Evolutionary conservation across 176 grass and related monocot species (phyloP), one percentile per base, ranked within the genome.

Genomic region (Dendrocalamus sinicus): DNA sequence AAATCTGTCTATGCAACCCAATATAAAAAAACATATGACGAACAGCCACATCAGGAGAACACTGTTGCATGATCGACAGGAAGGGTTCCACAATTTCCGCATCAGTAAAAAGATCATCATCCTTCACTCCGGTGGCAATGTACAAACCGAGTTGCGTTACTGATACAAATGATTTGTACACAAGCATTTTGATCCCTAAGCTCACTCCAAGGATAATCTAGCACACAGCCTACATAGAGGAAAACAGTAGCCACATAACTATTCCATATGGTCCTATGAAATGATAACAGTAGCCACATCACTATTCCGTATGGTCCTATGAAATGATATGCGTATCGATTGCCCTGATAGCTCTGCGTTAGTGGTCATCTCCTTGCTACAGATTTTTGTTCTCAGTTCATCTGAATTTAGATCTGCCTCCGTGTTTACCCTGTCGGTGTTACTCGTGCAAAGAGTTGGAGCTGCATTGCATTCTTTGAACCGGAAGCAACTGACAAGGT

Each of bases 401-500:
- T 89, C 64, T 1, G 63, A 41, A 60, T 81, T 67, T 37, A 3
- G 69, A 70, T 88, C 83, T 44, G 23, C 65, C 17, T 83, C 81
- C 22, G 46, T 35, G 17, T 84, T 84, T 40, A 28, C 61, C n/a
- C 19, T 88, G 40, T 66, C 16, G 0, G 54, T 5, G 76, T 81
- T 80, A 19, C 67, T 73, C 7, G 4, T 20, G 78, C 30, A 45
- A 55, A 55, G 85, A 30, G 63, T 75, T 76, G 81, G 77, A 67
- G 55, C 22, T 13, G 72, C 77, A 19, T 65, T 68, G 66, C 93
- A 99, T 88, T 96, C 90, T 78, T 88, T 81, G 23, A 91, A 94
- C 46, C 92, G 84, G 90, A 91, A 99, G 77, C 96, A 96, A 85
- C 82, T 82, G 81, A 88, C 86, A 46, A 99, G 90, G 88, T 99